Base-by-base conservation (phyloP, 2,329 filamentous ascomycete species). In the Aspergillus sp. region DNA sequence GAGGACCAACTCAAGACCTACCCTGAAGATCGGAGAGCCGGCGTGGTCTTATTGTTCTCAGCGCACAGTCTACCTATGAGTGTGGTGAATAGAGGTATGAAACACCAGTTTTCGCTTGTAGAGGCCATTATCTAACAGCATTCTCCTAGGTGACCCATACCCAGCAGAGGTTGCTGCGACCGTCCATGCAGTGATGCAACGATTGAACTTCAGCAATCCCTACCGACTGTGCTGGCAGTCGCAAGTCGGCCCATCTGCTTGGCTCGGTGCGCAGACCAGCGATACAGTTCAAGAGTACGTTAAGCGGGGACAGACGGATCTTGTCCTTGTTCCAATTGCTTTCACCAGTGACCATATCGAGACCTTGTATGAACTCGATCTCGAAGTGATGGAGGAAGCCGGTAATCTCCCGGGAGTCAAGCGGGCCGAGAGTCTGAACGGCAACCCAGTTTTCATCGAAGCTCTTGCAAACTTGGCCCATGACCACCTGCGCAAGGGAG, bases 341-440 rank as follows among this genome's bases (percentile, higher is more conserved):
- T 99, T 99, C 76, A 99, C 95, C 0, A 96, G 92, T n/a, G 95
- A 99, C 72, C 95, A 99, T 75, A 99, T 99, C 68, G 95, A 99
- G 80, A 99, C 95, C 0, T 83, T 99, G 0, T 98, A 90, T 75
- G 95, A 99, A 77, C 82, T 99, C 56, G 95, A 99, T 76, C 84
- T 92, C 70, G 95, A 99, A 79, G 92, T 99, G 45, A 98, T 99
- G 72, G 91, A 92, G 61, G 93, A 96, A 66, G 79, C 79, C 43
- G 34, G 34, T 15, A 77, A 92, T 86, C 87, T 91, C 71, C 80
- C 86, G 0, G 92, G 93, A 34, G 88, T 99, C 65, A 97, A 96
- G 83, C 87, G 95, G 60, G 92, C 90, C 1, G 95, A 98, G 76
- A 96, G 91, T 73, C 79, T 99, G 71, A 99, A 99, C 72, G 95